phyloP scores from a whole-genome alignment of 495 filamentous ascomycete genomes.

The Penicillium angulare region DNA sequence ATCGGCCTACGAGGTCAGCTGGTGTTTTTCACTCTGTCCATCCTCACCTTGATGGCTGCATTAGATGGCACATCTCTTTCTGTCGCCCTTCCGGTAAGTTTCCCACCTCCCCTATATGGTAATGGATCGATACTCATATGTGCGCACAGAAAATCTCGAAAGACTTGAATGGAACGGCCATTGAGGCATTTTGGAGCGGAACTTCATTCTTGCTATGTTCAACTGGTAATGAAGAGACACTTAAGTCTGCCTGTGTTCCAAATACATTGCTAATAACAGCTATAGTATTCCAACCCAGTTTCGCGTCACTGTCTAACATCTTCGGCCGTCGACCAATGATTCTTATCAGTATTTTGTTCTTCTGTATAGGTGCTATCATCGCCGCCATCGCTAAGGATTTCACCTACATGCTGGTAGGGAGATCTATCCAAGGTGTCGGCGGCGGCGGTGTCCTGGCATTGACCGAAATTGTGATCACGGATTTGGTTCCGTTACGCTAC shows the following conservation, averaged over 20 bases:
- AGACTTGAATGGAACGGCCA: constrained; percentile 50
- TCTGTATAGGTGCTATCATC: constrained; percentile 57
- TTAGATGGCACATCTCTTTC: constrained; percentile 73
- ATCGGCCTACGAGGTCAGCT: constrained; percentile 24
- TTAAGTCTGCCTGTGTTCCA: background rate
- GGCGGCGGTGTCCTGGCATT: constrained; percentile 69
- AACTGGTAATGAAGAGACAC: constrained; percentile 21
- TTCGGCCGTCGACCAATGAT: constrained; percentile 47
- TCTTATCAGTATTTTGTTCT: constrained; percentile 50
- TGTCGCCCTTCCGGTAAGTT: constrained; percentile 64
- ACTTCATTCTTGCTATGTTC: constrained; percentile 54
- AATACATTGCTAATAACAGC: background rate
- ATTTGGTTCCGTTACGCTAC: constrained; percentile 52
- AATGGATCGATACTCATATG: background rate
- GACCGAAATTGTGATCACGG: constrained; percentile 67
- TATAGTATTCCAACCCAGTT: constrained; percentile 40
- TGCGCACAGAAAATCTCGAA: constrained; percentile 33
- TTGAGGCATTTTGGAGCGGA: constrained; percentile 60
- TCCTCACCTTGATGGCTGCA: constrained; percentile 65
- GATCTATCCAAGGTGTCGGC: constrained; percentile 67
- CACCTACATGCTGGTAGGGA: constrained; percentile 61
- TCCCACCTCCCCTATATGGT: background rate
- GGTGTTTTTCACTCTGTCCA: constrained; percentile 49
- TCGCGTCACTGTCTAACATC: constrained; percentile 39
- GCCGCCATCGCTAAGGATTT: constrained; percentile 57